Base-by-base conservation (phyloP, 1,284 basidiomycete genomes). In the Malassezia dermatis region DNA sequence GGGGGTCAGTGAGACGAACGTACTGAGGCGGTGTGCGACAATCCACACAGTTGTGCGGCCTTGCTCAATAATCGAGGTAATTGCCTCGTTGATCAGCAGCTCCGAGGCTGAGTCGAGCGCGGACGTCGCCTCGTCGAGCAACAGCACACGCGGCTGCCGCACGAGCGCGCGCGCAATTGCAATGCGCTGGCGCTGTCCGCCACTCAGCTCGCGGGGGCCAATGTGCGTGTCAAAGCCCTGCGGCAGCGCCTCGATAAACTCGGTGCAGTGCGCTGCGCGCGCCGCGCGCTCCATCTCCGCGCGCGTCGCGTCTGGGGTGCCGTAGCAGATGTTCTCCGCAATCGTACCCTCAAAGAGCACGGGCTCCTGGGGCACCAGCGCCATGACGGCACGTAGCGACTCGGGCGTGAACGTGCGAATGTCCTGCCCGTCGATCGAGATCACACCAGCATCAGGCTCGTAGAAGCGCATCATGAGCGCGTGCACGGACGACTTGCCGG, bases 161-260 rank as follows among this genome's bases (percentile, higher is more conserved):
- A 79, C 75, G 0, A 79, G 67, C 0, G 78, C 78, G 30, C 78
- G 65, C 10, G 78, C 78, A 56, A 79, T 79, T n/a, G 78, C 78
- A 24, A 79, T 76, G 17, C 78, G 66, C 62, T 79, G 78, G 32
- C 77, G 62, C 60, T 79, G 78, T 24, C 78, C 78, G 10, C 78
- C 78, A 12, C 59, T 61, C 19, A 75, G 47, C 56, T 73, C 69
- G 21, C 71, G 62, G 1, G 74, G 65, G n/a, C 75, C 74, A 28
- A 76, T 73, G 59, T 81, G 78, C 0, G 86, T 88, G 60, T 87
- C 84, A 58, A 86, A 85, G 0, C 85, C 88, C 53, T 88, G 80
- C 11, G 91, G 89, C 79, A 98, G 82, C 2, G 84, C 83, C 82
- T 87, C 86, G 39, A 98, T 85, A 70, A 95, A 98, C 66, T 93